Base-by-base conservation (phyloP, 768 basidiomycete genomes). In the Butyriboletus loyo region DNA sequence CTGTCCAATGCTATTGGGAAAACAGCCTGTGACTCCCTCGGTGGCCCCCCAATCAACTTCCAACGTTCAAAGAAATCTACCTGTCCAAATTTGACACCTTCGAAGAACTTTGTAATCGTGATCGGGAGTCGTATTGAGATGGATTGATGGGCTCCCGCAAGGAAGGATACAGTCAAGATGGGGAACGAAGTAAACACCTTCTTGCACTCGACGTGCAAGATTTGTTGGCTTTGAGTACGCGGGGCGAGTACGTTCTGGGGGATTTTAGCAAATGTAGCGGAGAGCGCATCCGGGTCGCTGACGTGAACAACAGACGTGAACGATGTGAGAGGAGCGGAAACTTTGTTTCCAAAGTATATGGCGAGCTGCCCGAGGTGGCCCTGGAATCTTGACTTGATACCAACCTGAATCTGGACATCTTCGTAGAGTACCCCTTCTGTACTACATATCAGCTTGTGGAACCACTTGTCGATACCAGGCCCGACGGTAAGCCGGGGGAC, bases 31-130 rank as follows among this genome's bases (percentile, higher is more conserved):
- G 89, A 83, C 73, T 99, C 97, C 45, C 95, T 82, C 27, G 97
- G 97, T 13, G 92, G 78, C 1, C 97, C 97, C 7, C 97, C 97
- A 46, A 98, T 98, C 60, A 97, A 73, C 70, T 93, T 95, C 97
- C 97, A 99, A 46, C 97, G 78, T 69, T 98, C 95, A 72, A 98
- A 99, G 79, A 98, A 99, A 60, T 97, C 91, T 1, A 81, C 73
- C 55, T 81, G 77, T 11, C 82, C 84, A 31, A 99, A 81, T 62
- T 85, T 87, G 58, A 98, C 95, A 24, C 91, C 89, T 65, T 97
- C 96, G 50, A 98, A 80, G 71, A 99, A 99, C 70, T 96, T 93
- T 36, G 87, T 87, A 50, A 97, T 63, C 39, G 90, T 81, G 58
- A 99, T 83, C 11, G 97, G 97, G 24, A 99, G 76, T 43, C 85